phyloP scores from a whole-genome alignment of 2,329 filamentous ascomycete genomes.

The Penicillium sp. region DNA sequence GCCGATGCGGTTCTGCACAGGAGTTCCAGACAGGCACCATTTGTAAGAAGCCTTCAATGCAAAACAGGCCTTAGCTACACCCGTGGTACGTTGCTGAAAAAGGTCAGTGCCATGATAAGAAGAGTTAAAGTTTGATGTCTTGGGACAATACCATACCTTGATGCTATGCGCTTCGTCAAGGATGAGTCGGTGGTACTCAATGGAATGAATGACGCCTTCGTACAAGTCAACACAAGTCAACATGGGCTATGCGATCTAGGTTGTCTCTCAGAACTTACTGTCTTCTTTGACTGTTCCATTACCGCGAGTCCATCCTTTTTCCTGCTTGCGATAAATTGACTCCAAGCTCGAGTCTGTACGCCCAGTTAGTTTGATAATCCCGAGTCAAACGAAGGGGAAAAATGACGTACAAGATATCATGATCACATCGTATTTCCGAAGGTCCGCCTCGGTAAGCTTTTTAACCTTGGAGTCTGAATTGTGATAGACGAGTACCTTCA shows the following conservation, averaged over 20 bases:
- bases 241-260: neutral
- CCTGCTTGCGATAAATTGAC: constrained; percentile 86
- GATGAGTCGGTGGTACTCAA: constrained; percentile 84
- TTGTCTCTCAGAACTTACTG: constrained; percentile 36
- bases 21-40: constrained; percentile 93
- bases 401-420: constrained; percentile 85
- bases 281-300: constrained; percentile 75
- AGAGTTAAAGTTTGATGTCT: neutral
- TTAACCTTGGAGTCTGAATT: constrained; percentile 81
- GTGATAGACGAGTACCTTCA: constrained; percentile 89
- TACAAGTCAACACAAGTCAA: constrained; percentile 14
- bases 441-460: constrained; percentile 64
- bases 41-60: constrained; percentile 81
- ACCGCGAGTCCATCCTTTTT: constrained; percentile 79
- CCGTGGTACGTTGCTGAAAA: constrained; percentile 61
- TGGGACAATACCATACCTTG: constrained; percentile 50
- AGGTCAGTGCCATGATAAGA: constrained; percentile 8
- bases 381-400: neutral
- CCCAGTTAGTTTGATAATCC: neutral
- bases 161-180: constrained; percentile 95
- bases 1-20: constrained; percentile 92
- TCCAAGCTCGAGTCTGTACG: constrained; percentile 60
- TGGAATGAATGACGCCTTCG: constrained; percentile 70
- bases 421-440: constrained; percentile 83
- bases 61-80: constrained; percentile 92